These are phyloP conservation scores for Chaetomium sp. DNA, from an alignment of 2,329 filamentous ascomycete species.

Conservation along the genomic window DNA sequence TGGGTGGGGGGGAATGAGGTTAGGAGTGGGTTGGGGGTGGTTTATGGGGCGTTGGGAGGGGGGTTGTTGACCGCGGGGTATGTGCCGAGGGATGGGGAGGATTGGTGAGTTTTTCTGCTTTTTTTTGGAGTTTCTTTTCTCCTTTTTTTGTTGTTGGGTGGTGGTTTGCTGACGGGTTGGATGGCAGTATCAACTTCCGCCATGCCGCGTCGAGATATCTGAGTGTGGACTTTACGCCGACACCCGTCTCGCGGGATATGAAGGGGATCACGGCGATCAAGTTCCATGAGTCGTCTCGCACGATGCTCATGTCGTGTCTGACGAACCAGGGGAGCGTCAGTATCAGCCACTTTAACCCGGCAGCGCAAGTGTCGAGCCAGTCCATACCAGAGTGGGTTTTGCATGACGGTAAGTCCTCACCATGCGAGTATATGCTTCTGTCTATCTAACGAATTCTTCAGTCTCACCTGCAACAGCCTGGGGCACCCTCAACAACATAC, in stretches of 20 bases:
- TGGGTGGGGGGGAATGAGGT: conserved; percentile 16
- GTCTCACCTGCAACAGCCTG: neutral
- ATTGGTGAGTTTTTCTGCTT: conserved; percentile 28
- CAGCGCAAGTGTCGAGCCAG: neutral
- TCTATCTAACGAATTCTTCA: neutral
- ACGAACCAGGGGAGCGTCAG: neutral
- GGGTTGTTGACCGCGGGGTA: conserved; percentile 34
- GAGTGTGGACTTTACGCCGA: conserved; percentile 5
- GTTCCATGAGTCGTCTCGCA: conserved; percentile 38
- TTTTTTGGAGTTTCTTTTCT: no score
- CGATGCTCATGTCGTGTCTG: neutral
- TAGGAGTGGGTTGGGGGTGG: conserved; percentile 20
- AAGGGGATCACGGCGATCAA: conserved; percentile 39
- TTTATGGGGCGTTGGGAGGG: conserved; percentile 30
- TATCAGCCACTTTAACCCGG: conserved; percentile 10
- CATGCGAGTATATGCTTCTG: neutral
- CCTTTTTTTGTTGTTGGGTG: no score
- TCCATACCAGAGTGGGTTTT: neutral
- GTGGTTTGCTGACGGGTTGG: no score
- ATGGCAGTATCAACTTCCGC: conserved; percentile 13
- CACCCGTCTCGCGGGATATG: neutral
- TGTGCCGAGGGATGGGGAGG: conserved; percentile 38
- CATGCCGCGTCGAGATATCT: neutral
- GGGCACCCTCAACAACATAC: neutral
- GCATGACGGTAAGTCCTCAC: neutral